Evolutionary conservation across 2,329 filamentous ascomycete species (phyloP).

Genomic region (Talaromyces rugulosus): DNA sequence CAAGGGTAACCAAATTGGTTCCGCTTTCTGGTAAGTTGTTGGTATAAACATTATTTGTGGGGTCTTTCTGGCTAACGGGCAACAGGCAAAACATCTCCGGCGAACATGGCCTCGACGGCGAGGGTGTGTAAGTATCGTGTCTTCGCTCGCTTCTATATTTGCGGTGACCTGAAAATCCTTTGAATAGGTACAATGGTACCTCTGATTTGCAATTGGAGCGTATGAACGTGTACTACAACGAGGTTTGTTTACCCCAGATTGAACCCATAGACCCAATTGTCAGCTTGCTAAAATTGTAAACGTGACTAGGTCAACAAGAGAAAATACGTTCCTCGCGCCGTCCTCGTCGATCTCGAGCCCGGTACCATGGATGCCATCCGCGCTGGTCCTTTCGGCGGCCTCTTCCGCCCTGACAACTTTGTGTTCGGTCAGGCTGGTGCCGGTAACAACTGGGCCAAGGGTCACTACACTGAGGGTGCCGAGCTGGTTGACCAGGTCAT

Average conservation of each 20-base stretch:
- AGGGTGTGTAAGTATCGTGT: constrained; percentile 73
- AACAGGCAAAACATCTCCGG: constrained; percentile 74
- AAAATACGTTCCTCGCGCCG: constrained; percentile 99
- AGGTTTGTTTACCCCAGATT: constrained; percentile 51
- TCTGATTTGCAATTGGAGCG: constrained; percentile 99
- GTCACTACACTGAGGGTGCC: constrained; percentile 99
- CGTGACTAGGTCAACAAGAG: constrained; percentile 74
- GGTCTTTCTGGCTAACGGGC: constrained; percentile 31
- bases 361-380: constrained; percentile 99
- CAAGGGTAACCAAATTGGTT: constrained; percentile 99
- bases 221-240: constrained; percentile 99
- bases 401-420: constrained; percentile 99
- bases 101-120: constrained; percentile 95
- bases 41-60: neutral
- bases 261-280: constrained; percentile 4
- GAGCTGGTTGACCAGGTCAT: constrained; percentile 98
- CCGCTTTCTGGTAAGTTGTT: constrained; percentile 85
- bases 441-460: constrained; percentile 99
- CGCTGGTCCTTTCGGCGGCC: constrained; percentile 94
- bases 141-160: constrained; percentile 12
- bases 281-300: neutral
- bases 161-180: constrained; percentile 18
- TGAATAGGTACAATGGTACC: constrained; percentile 82
- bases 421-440: constrained; percentile 99
- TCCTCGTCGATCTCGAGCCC: constrained; percentile 98